Base-by-base conservation (phyloP, 306 rosid species). In the Biancaea sappan region DNA sequence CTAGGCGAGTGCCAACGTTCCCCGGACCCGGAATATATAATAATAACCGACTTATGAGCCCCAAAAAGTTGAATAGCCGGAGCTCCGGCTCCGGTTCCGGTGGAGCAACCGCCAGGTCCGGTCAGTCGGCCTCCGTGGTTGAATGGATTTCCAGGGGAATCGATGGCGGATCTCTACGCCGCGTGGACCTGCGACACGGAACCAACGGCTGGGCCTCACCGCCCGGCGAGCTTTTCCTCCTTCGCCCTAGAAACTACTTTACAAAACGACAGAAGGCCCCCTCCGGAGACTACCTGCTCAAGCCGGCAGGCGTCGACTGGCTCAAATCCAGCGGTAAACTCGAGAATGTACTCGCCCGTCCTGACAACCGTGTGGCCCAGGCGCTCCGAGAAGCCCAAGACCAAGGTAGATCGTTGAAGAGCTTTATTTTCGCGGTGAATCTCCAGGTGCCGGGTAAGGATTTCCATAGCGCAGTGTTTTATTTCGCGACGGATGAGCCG, bases 181-280 rank as follows among this genome's bases (percentile, higher is more conserved):
- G 22, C 48, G 97, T 91, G 7, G 90, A 93, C 87, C 85, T 87
- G 37, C 52, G 80, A 32, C 51, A 80, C 0, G 96, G 97, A n/a
- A 82, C 81, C 69, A 89, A 93, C 73, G 97, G 98, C 73, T 93
- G 98, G 98, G 89, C 96, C 4, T 88, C 98, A 2, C 96, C 98
- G 4, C 98, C 95, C 4, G 95, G 95, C 60, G 82, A 86, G 58
- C 81, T 87, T 41, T 93, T 93, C 88, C 69, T 58, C 5, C 92
- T 93, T 29, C 95, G 97, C 21, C 80, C 96, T 19, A 64, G 75
- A 13, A 79, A 70, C 32, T 93, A 89, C 84, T 38, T 86, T 37
- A 73, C 88, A 0, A 88, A 80, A 63, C 84, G 91, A 19, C 84
- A 74, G 4, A 93, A 93, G 79, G 43, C 77, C 4, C 93, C 97